A percentile compares a stretch with the other conserved stretches of the same genome.
These are phyloP conservation scores for Candida oleophila DNA, from an alignment of 805 yeast genomes.

Conservation along the genomic window DNA sequence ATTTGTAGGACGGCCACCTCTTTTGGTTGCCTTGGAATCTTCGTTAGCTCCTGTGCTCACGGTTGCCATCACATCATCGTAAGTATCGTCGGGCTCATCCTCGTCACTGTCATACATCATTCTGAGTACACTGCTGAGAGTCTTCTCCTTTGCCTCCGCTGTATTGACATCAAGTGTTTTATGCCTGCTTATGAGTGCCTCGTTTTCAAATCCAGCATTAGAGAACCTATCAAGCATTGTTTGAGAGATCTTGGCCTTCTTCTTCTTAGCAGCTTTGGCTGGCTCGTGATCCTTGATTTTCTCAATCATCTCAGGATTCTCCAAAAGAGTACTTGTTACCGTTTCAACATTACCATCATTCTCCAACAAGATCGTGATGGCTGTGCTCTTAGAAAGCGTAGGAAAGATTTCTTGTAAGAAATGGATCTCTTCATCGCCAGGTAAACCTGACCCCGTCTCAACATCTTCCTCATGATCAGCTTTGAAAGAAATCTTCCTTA, in stretches of 20 bases:
- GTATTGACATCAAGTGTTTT: conserved; percentile 6
- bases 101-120: conserved; percentile 73
- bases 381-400: conserved; percentile 46
- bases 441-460: not conserved
- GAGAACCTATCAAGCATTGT: conserved; percentile 5
- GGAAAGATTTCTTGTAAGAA: conserved; percentile 66
- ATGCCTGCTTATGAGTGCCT: conserved; percentile 4
- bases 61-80: conserved; percentile 54
- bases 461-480: conserved; percentile 3
- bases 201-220: conserved; percentile 2
- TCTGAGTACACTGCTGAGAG: conserved; percentile 58
- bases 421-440: conserved; percentile 32
- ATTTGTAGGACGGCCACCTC: conserved; percentile 4
- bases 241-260: not conserved
- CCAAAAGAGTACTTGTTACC: conserved; percentile 60
- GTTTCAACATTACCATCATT: conserved; percentile 53
- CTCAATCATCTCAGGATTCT: conserved; percentile 49
- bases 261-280: conserved; percentile 6
- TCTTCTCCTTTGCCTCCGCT: conserved; percentile 53
- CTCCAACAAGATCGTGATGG: conserved; percentile 47
- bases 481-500: conserved; percentile 23
- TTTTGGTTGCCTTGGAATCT: not conserved
- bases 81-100: conserved; percentile 85
- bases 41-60: conserved; percentile 13
- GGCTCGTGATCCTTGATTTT: conserved; percentile 15